Percentiles rank a stretch among this genome's conserved stretches.
Conservation (phyloP, 1,139 yeast species). For the Pichia sp. region DNA sequence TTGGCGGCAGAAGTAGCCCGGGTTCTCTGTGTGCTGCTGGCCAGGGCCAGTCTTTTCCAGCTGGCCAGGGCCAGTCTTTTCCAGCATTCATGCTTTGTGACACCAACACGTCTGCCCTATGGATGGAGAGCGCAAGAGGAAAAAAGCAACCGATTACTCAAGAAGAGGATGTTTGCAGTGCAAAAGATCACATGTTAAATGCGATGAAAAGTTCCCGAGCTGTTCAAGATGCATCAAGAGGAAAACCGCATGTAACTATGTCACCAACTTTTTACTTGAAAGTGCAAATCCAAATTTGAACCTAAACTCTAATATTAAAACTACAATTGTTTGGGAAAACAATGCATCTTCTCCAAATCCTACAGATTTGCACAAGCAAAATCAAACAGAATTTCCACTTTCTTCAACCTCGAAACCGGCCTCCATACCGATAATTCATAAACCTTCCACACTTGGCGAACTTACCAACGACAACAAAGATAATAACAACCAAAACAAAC, state of each 20-base stretch:
- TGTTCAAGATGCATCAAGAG: slow-evolving; percentile 39
- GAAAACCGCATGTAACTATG: slow-evolving; percentile 35
- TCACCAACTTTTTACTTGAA: slow-evolving; percentile 15
- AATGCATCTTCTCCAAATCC: no score
- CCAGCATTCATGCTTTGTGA: not conserved
- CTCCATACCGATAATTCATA: no score
- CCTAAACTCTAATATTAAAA: not conserved
- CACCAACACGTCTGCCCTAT: not conserved
- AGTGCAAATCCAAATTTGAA: not conserved
- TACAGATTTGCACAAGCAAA: no score
- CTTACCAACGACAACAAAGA: no score
- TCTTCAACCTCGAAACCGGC: no score
- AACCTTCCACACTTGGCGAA: no score
- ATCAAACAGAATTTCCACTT: not conserved
- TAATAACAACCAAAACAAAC: no score
- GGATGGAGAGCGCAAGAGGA: slow-evolving; percentile 28
- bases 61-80: no score
- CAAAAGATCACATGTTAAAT: slow-evolving; percentile 41
- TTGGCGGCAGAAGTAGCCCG: no score
- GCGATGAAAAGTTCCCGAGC: slow-evolving; percentile 41
- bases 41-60: no score
- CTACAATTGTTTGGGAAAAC: slow-evolving; percentile 5
- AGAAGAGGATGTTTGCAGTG: slow-evolving; percentile 41
- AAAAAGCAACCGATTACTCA: slow-evolving; percentile 36
- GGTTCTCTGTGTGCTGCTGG: no score